phyloP scores from a whole-genome alignment of 495 filamentous ascomycete genomes.

The Beverwykella pulmonaria region DNA sequence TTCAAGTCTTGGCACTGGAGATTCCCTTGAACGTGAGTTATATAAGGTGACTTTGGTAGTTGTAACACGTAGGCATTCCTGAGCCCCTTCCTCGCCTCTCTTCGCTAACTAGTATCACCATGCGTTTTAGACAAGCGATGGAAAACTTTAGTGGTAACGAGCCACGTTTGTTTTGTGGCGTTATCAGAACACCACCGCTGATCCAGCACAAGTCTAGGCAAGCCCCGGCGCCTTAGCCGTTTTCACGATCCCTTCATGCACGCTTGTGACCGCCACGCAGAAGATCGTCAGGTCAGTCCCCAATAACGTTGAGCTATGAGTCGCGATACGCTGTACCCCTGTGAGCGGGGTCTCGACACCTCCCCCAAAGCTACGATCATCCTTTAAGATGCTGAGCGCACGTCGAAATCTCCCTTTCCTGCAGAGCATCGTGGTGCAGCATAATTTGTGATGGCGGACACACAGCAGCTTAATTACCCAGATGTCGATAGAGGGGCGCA shows the following conservation, averaged over 20 bases:
- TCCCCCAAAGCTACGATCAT: not conserved
- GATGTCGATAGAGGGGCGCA: slow-evolving; percentile 21
- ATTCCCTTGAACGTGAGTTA: too few relatives aligned
- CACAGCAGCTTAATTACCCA: not conserved
- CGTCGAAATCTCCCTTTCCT: not conserved
- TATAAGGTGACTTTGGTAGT: too few relatives aligned
- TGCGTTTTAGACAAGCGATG: too few relatives aligned
- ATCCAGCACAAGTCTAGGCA: not conserved
- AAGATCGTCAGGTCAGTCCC: not conserved
- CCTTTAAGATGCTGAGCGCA: not conserved
- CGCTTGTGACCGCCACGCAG: not conserved
- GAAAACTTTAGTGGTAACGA: too few relatives aligned
- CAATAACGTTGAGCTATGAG: not conserved
- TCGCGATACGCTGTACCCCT: not conserved
- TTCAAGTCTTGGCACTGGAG: not conserved
- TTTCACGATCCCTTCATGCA: not conserved
- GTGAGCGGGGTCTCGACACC: not conserved
- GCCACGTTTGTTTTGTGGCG: not conserved
- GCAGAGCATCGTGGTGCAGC: not conserved
- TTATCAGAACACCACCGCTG: not conserved
- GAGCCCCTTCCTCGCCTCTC: too few relatives aligned
- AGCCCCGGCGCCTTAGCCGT: not conserved
- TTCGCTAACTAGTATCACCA: too few relatives aligned
- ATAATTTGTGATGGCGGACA: not conserved
- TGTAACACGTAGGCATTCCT: too few relatives aligned